These are phyloP conservation scores for Botrytis cinerea DNA, from an alignment of 2,329 filamentous ascomycete genomes.

Conservation along the genomic window DNA sequence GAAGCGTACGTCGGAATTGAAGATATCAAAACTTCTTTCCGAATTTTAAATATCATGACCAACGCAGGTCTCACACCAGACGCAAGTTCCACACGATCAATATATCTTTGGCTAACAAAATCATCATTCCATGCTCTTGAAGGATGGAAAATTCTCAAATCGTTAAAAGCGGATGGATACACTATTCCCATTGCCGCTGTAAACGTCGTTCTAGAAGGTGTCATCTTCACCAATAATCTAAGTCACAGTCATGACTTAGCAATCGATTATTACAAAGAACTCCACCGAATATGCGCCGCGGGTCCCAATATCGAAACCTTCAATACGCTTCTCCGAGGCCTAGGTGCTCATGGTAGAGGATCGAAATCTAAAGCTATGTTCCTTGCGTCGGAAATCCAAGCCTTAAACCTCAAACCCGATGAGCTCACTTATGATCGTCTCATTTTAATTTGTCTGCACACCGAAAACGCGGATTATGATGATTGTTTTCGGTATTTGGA, in stretches of 20 bases:
- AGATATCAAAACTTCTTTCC: slow-evolving; percentile 67
- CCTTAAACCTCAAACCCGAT: slow-evolving; percentile 55
- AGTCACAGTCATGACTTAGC: slow-evolving; percentile 49
- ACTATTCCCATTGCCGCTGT: slow-evolving; percentile 53
- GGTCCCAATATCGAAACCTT: slow-evolving; percentile 57
- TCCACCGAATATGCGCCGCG: slow-evolving; percentile 52
- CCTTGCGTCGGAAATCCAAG: slow-evolving; percentile 62
- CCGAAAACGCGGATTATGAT: slow-evolving; percentile 45
- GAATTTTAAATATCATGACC: slow-evolving; percentile 72
- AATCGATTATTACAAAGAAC: slow-evolving; percentile 60
- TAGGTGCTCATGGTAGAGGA: slow-evolving; percentile 30
- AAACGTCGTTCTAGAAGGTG: slow-evolving; percentile 47
- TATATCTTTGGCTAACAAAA: slow-evolving; percentile 58
- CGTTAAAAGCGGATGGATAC: slow-evolving; percentile 52
- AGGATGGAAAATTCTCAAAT: slow-evolving; percentile 58
- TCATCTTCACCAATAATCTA: slow-evolving; percentile 38
- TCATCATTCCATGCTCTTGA: slow-evolving; percentile 48
- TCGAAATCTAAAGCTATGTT: slow-evolving; percentile 61
- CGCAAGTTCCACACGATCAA: slow-evolving; percentile 60
- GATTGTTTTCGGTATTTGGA: slow-evolving; percentile 52
- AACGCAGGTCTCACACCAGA: slow-evolving; percentile 60
- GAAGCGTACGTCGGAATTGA: slow-evolving; percentile 64
- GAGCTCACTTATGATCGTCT: slow-evolving; percentile 63
- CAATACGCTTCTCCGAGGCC: slow-evolving; percentile 57
- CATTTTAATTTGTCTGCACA: slow-evolving; percentile 55